Conservation (phyloP, 495 filamentous ascomycete genomes). For the Glarea lozoyensis region DNA sequence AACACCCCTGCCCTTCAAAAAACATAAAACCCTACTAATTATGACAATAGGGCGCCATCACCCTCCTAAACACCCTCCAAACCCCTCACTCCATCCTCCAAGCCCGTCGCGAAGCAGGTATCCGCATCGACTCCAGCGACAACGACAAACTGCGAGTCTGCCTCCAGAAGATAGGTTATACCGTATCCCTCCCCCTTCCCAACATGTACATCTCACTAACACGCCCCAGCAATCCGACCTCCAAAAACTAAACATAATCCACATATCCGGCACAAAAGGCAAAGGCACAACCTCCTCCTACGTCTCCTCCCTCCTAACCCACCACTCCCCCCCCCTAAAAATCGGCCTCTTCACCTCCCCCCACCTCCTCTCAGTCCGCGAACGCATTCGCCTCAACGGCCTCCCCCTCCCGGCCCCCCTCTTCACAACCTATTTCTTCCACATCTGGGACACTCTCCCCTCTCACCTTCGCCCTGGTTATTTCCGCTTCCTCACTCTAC, state of each 20-base stretch:
- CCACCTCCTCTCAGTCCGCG: slow-evolving; percentile 77
- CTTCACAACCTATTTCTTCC: slow-evolving; percentile 82
- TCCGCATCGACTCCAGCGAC: slow-evolving; percentile 55
- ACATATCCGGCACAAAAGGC: slow-evolving; percentile 89
- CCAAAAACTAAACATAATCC: slow-evolving; percentile 63
- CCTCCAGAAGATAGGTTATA: slow-evolving; percentile 66
- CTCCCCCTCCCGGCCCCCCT: slow-evolving; percentile 61
- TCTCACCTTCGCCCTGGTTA: slow-evolving; percentile 67
- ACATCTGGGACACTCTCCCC: slow-evolving; percentile 76
- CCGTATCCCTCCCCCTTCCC: slow-evolving; percentile 12
- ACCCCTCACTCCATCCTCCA: slow-evolving; percentile 75
- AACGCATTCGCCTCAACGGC: slow-evolving; percentile 80
- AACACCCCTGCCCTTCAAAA: background rate
- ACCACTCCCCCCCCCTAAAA: slow-evolving; percentile 35
- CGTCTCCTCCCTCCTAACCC: slow-evolving; percentile 42
- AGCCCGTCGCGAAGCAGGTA: slow-evolving; percentile 59
- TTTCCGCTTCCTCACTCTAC: slow-evolving; percentile 80
- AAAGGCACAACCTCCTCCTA: slow-evolving; percentile 79
- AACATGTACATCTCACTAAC: slow-evolving; percentile 21
- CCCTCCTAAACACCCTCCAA: slow-evolving; percentile 82
- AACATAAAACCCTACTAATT: slow-evolving; percentile 2
- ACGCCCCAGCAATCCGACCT: slow-evolving; percentile 57
- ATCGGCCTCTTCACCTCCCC: slow-evolving; percentile 85
- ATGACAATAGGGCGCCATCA: slow-evolving; percentile 59
- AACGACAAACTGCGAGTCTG: slow-evolving; percentile 72